A percentile compares a stretch with the other conserved stretches of the same genome.
Evolutionary conservation across 1,139 yeast genomes (phyloP).

Genomic region (Zhuliangozyma blackwelliae): DNA sequence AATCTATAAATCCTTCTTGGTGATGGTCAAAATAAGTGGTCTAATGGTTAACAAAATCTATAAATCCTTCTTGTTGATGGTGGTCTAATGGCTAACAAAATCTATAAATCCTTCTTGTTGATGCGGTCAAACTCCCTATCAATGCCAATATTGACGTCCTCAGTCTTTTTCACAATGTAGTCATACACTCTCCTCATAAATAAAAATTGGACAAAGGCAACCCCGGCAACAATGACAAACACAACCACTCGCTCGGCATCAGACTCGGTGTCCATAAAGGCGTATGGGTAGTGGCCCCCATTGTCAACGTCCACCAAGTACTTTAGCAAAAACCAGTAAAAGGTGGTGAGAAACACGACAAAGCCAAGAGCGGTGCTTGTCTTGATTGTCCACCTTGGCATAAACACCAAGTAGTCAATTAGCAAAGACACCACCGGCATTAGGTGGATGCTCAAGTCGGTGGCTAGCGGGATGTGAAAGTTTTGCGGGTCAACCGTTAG

Average conservation of each 20-base stretch:
- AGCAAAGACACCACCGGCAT: constrained; percentile 51
- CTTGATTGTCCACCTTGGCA: constrained; percentile 44
- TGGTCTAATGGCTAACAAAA: background rate
- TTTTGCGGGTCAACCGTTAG: constrained; percentile 29
- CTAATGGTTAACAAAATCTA: too few species aligned
- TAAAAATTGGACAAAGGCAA: constrained; percentile 39
- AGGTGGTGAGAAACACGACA: constrained; percentile 34
- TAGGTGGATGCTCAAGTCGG: constrained; percentile 57
- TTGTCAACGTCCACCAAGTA: constrained; percentile 40
- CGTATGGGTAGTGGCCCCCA: constrained; percentile 61
- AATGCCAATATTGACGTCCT: constrained; percentile 13
- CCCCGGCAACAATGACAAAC: constrained; percentile 45
- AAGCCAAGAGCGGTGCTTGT: constrained; percentile 36
- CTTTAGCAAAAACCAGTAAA: constrained; percentile 54
- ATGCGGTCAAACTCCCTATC: constrained; percentile 12
- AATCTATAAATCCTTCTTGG: too few species aligned
- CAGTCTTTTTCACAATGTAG: constrained; percentile 17
- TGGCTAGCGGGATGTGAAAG: constrained; percentile 37
- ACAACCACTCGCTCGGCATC: constrained; percentile 41
- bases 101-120: constrained; percentile 8
- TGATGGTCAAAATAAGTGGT: too few species aligned
- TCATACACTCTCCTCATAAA: constrained; percentile 24
- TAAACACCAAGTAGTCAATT: constrained; percentile 52
- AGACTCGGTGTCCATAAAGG: constrained; percentile 53
- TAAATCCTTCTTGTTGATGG: too few species aligned